Evolutionary conservation across 2,329 filamentous ascomycete genomes (phyloP).

Genomic region (Diplodia mutila): DNA sequence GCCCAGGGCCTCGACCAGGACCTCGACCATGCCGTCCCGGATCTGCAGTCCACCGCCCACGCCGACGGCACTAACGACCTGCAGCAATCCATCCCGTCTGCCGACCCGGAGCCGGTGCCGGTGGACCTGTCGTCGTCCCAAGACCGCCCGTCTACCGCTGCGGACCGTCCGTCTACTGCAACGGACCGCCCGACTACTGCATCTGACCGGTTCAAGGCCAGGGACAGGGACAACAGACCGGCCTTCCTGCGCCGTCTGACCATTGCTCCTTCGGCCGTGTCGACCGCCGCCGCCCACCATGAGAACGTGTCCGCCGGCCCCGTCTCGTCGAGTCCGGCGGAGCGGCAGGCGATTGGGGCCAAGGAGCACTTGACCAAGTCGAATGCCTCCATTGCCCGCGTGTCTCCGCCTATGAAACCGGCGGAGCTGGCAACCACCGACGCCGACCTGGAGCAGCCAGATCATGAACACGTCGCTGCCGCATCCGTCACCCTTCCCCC

Average conservation of each 20-base stretch:
- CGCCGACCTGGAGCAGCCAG: background rate
- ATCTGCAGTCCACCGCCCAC: background rate
- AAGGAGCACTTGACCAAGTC: constrained; percentile 20
- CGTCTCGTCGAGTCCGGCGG: background rate
- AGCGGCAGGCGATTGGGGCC: background rate
- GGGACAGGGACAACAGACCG: constrained; percentile 14
- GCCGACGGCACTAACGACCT: constrained; percentile 14
- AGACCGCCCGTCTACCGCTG: background rate
- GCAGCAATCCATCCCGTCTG: background rate
- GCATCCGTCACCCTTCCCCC: constrained; percentile 11
- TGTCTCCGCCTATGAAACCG: background rate
- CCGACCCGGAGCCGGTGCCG: background rate
- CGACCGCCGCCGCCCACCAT: constrained; percentile 2
- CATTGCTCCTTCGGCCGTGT: constrained; percentile 2
- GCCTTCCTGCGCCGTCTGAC: constrained; percentile 22
- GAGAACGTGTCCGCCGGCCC: constrained; percentile 18
- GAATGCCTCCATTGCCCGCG: constrained; percentile 1
- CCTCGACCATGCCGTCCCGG: background rate
- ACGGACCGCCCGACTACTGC: background rate
- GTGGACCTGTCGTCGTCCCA: background rate
- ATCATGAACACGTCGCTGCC: background rate
- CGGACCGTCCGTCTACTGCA: background rate
- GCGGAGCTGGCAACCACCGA: background rate
- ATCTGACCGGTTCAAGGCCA: background rate
- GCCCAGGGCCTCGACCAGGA: background rate